phyloP scores from a whole-genome alignment of 164 flowering plant genomes.

The Berberis vulgaris region DNA sequence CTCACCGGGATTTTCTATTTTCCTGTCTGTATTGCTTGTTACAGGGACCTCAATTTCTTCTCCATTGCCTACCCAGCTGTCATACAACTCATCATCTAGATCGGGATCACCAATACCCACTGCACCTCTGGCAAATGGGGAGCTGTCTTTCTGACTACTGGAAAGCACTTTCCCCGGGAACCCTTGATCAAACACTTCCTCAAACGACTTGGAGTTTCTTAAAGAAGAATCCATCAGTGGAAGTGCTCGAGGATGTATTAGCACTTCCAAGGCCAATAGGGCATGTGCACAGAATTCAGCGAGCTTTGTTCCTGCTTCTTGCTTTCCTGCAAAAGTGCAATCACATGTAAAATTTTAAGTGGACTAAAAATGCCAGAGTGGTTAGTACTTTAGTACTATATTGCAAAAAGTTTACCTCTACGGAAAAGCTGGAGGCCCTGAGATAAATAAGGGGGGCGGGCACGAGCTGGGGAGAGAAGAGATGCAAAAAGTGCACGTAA shows the following conservation, averaged over 20 bases:
- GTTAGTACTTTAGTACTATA: not conserved
- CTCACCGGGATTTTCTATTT: slow-evolving; percentile 12
- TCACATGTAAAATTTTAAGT: not conserved
- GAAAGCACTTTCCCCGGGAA: slow-evolving; percentile 20
- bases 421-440: slow-evolving; percentile 70
- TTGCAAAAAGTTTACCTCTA: slow-evolving; percentile 37
- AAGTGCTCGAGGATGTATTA: slow-evolving; percentile 80
- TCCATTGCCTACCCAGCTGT: slow-evolving; percentile 34
- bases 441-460: slow-evolving; percentile 56
- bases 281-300: slow-evolving; percentile 74
- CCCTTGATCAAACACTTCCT: slow-evolving; percentile 11
- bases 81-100: slow-evolving; percentile 35
- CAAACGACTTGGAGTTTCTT: slow-evolving; percentile 8
- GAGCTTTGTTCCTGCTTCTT: slow-evolving; percentile 55
- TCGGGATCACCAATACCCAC: slow-evolving; percentile 20
- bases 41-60: slow-evolving; percentile 22
- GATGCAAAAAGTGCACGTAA: slow-evolving; percentile 72
- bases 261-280: slow-evolving; percentile 59
- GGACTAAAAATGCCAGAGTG: not conserved
- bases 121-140: slow-evolving; percentile 15
- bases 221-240: slow-evolving; percentile 36
- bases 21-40: slow-evolving; percentile 9
- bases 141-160: slow-evolving; percentile 13
- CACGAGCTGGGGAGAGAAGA: slow-evolving; percentile 58
- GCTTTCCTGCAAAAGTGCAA: slow-evolving; percentile 41